Evolutionary conservation across 768 basidiomycete species (phyloP).

Genomic region (Suillus americanus): DNA sequence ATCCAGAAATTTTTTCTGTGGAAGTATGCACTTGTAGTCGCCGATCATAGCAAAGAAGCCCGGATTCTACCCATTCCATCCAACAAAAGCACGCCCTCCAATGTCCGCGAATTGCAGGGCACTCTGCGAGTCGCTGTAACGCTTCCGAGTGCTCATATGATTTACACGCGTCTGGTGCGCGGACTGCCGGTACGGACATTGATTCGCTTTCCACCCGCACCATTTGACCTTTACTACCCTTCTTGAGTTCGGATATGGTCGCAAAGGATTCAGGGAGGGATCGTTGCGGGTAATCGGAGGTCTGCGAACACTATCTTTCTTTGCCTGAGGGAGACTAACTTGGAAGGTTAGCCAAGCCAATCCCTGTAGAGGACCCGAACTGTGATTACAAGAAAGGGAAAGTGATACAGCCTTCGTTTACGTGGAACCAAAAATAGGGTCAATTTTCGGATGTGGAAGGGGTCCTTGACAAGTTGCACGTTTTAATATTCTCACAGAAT

Average conservation of each 20-base stretch:
- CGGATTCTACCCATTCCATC: constrained; percentile 13
- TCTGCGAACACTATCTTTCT: background rate
- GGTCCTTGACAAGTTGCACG: background rate
- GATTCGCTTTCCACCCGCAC: background rate
- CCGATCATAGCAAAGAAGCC: constrained; percentile 16
- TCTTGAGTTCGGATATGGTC: background rate
- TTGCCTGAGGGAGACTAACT: background rate
- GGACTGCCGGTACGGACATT: background rate
- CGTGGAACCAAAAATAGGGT: background rate
- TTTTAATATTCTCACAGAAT: constrained; percentile 18
- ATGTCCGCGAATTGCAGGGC: constrained; percentile 17
- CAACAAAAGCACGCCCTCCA: constrained; percentile 18
- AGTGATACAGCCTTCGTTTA: background rate
- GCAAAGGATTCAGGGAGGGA: background rate
- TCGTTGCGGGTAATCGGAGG: background rate
- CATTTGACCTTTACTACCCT: background rate
- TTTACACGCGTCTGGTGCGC: background rate
- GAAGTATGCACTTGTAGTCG: constrained; percentile 1
- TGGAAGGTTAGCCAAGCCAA: background rate
- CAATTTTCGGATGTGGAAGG: background rate
- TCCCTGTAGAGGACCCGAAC: background rate
- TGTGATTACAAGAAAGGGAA: constrained; percentile 1
- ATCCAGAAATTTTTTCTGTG: background rate
- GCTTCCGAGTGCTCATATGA: background rate
- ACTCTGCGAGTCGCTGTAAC: constrained; percentile 1